These are phyloP conservation scores for Acacia crassicarpa DNA, from an alignment of 306 rosid species.

Conservation along the genomic window DNA sequence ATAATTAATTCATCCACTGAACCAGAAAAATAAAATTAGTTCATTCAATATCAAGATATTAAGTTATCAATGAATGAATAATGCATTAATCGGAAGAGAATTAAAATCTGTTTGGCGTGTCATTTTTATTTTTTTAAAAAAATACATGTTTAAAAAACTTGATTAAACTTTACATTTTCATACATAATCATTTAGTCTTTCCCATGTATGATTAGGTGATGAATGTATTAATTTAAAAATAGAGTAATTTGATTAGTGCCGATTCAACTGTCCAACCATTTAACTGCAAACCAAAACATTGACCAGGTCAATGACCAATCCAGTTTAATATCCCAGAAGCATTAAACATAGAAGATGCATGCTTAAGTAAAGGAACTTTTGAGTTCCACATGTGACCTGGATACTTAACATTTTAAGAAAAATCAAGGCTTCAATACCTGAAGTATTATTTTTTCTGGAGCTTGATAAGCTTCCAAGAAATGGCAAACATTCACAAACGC, in stretches of 20 bases:
- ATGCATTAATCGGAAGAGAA: not conserved
- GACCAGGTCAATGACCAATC: not conserved
- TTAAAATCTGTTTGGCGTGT: not conserved
- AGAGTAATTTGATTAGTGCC: not conserved
- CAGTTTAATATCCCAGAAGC: not conserved
- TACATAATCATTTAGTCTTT: not conserved
- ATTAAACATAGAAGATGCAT: not conserved
- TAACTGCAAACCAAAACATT: not conserved
- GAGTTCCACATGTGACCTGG: not conserved
- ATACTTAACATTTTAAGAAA: conserved; percentile 1
- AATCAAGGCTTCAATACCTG: conserved; percentile 57
- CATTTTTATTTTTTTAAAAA: not conserved
- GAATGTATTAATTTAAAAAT: not conserved
- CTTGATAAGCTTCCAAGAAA: conserved; percentile 98
- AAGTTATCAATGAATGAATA: not conserved
- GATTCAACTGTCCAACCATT: not conserved
- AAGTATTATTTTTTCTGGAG: conserved; percentile 97
- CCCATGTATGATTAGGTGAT: not conserved
- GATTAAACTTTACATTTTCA: not conserved
- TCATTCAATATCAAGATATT: not conserved
- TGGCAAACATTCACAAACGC: conserved; percentile 99
- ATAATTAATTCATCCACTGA: not conserved
- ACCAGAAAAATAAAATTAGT: not conserved
- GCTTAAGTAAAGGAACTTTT: not conserved
- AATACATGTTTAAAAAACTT: not conserved